phyloP scores from a whole-genome alignment of 2,329 filamentous ascomycete genomes.

The Colletotrichum lini region DNA sequence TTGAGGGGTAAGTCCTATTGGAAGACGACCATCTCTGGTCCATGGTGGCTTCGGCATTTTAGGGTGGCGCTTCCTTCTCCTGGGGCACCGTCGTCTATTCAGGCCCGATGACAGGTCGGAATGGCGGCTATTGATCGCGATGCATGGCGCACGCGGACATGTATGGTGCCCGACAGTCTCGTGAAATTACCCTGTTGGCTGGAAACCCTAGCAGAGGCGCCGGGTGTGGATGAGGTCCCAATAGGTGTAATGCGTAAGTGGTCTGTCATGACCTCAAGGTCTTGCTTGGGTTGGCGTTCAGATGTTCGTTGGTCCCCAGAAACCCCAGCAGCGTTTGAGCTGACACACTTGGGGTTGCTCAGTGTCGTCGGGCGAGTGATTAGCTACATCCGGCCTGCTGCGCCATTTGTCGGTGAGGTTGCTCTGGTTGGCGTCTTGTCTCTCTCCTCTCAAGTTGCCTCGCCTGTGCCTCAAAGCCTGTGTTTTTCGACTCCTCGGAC shows the following conservation, averaged over 20 bases:
- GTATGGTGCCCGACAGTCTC: slow-evolving; percentile 7
- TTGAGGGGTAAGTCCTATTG: neutral
- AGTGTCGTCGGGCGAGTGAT: neutral
- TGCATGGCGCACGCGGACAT: slow-evolving; percentile 27
- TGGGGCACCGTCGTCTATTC: slow-evolving; percentile 1
- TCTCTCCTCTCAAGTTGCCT: neutral
- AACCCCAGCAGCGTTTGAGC: neutral
- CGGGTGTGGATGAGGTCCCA: slow-evolving; percentile 14
- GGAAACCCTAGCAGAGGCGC: slow-evolving; percentile 21
- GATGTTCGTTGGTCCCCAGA: neutral
- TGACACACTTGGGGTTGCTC: neutral
- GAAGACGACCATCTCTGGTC: neutral
- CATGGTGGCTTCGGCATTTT: slow-evolving; percentile 20
- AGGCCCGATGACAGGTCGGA: slow-evolving; percentile 31
- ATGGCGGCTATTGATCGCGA: slow-evolving; percentile 39
- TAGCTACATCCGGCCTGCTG: neutral
- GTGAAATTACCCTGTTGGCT: slow-evolving; percentile 41
- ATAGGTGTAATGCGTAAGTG: neutral
- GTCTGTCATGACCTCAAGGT: neutral
- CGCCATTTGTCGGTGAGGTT: neutral
- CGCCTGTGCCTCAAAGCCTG: neutral
- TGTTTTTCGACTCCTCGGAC: neutral
- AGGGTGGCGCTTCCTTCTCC: slow-evolving; percentile 11
- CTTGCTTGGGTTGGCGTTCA: neutral
- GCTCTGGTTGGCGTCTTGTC: neutral